phyloP scores from a whole-genome alignment of 306 rosid species.

The Cajanus cajan region DNA sequence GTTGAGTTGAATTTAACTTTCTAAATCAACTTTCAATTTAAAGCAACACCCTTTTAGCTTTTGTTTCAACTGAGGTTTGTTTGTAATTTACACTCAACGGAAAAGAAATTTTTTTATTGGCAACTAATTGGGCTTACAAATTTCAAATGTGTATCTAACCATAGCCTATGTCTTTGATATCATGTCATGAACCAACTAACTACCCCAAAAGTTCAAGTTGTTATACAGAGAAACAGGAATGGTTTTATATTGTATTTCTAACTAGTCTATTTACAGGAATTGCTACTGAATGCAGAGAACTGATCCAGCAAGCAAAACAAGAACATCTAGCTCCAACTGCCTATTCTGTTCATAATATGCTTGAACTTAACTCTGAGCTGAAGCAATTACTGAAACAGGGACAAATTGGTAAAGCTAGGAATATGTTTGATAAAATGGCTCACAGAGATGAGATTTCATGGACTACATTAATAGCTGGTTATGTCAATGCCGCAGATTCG shows the following conservation, averaged over 20 bases:
- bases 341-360: conserved; percentile 34
- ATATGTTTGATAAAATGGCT: conserved; percentile 53
- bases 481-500: conserved; percentile 44
- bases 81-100: too few species aligned
- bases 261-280: conserved; percentile 33
- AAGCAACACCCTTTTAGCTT: too few species aligned
- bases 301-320: conserved; percentile 8
- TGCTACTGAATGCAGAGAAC: conserved; percentile 29
- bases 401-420: conserved; percentile 46
- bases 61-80: too few species aligned
- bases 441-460: conserved; percentile 60
- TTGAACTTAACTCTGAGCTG: conserved; percentile 52
- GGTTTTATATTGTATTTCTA: background rate
- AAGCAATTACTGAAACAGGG: conserved; percentile 54
- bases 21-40: too few species aligned
- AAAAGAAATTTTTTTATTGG: too few species aligned
- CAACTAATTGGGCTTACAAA: too few species aligned
- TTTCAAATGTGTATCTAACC: too few species aligned
- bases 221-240: background rate
- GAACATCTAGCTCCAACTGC: conserved; percentile 24
- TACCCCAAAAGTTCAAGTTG: background rate
- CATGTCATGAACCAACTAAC: background rate
- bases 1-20: too few species aligned
- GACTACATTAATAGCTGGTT: conserved; percentile 59
- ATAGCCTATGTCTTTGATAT: background rate